Conservation (phyloP, 1,139 yeast genomes). For the Yamadazyma sp. region DNA sequence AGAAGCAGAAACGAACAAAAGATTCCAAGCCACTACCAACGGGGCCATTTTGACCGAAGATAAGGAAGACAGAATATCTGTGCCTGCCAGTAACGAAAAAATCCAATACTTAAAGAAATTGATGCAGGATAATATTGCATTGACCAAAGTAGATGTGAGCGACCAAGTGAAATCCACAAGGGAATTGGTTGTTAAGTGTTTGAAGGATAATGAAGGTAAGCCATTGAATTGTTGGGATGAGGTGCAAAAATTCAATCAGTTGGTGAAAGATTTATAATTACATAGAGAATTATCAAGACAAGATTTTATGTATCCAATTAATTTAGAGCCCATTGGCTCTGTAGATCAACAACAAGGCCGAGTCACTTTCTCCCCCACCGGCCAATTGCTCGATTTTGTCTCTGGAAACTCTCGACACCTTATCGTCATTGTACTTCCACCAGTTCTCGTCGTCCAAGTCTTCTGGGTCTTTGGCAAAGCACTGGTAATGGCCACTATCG, state of each 20-base stretch:
- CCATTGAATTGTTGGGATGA: conserved; percentile 89
- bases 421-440: conserved; percentile 96
- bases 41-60: conserved; percentile 36
- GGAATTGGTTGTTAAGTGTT: conserved; percentile 60
- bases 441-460: conserved; percentile 71
- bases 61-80: conserved; percentile 30
- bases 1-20: conserved; percentile 56
- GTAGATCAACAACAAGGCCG: conserved; percentile 86
- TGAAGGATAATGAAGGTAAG: conserved; percentile 65
- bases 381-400: conserved; percentile 82
- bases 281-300: not conserved
- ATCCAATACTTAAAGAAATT: conserved; percentile 44
- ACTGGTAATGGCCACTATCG: conserved; percentile 96
- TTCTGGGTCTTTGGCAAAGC: conserved; percentile 71
- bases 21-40: conserved; percentile 54
- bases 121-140: conserved; percentile 48
- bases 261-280: conserved; percentile 31
- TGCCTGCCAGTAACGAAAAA: conserved; percentile 36
- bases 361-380: conserved; percentile 98
- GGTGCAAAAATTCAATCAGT: conserved; percentile 67
- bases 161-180: conserved; percentile 46
- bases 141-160: conserved; percentile 37
- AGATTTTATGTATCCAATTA: not conserved
- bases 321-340: conserved; percentile 64
- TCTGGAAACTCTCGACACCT: conserved; percentile 72